Percentiles rank a stretch among this genome's conserved stretches.
Evolutionary conservation across 2,329 filamentous ascomycete species (phyloP).

Genomic region (Moelleriella libera): DNA sequence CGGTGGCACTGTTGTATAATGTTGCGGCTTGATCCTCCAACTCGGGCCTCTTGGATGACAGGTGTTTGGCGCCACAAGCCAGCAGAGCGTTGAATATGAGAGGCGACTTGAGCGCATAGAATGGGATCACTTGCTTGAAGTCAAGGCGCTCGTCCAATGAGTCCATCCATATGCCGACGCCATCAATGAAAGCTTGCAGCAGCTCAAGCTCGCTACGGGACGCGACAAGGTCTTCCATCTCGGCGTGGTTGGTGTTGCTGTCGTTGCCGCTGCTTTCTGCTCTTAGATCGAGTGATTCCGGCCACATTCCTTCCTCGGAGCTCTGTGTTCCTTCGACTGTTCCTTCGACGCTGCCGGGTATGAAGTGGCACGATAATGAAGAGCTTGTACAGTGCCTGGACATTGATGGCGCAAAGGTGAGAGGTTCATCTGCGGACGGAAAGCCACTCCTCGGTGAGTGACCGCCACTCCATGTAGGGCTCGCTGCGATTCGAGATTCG

Average conservation of each 20-base stretch:
- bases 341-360: background rate
- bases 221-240: constrained; percentile 46
- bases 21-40: constrained; percentile 63
- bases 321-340: background rate
- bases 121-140: constrained; percentile 75
- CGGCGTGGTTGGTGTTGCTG: constrained; percentile 6
- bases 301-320: background rate
- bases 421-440: background rate
- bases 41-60: constrained; percentile 58
- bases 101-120: constrained; percentile 65
- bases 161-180: constrained; percentile 91
- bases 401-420: background rate
- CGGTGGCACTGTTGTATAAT: constrained; percentile 79
- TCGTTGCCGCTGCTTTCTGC: background rate
- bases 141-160: constrained; percentile 74
- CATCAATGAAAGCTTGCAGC: constrained; percentile 84
- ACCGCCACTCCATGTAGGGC: background rate
- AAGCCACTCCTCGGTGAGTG: background rate
- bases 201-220: constrained; percentile 69
- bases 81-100: constrained; percentile 84
- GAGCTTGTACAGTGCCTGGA: background rate
- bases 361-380: background rate
- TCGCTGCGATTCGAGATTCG: background rate
- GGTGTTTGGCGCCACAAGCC: constrained; percentile 74
- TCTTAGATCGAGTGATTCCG: background rate